phyloP scores from a whole-genome alignment of 805 yeast species.

The Starmerella bombi region DNA sequence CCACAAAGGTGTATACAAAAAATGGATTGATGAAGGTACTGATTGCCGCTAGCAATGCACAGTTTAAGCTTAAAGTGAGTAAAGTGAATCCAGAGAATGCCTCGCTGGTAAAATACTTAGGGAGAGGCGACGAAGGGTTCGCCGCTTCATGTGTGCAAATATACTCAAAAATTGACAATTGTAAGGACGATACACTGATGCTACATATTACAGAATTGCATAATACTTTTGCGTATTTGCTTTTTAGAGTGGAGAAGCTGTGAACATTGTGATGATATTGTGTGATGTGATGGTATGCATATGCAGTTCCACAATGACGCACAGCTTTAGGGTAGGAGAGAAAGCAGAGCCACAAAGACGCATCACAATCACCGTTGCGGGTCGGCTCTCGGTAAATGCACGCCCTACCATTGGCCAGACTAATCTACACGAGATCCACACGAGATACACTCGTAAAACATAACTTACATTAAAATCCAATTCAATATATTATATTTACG shows the following conservation, averaged over 20 bases:
- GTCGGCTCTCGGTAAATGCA: too few species aligned
- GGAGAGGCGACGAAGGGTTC: neutral
- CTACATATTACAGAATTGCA: constrained; percentile 1
- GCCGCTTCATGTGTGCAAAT: neutral
- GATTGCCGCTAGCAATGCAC: constrained; percentile 6
- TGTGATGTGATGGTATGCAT: neutral
- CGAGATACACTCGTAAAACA: too few species aligned
- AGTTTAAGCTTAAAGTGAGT: constrained; percentile 8
- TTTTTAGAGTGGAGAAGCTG: neutral
- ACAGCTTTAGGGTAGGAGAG: too few species aligned
- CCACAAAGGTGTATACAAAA: neutral
- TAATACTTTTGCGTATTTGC: constrained; percentile 3
- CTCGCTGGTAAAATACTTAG: constrained; percentile 6
- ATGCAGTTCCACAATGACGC: too few species aligned
- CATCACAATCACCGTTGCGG: too few species aligned
- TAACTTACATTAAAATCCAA: too few species aligned
- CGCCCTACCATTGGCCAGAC: too few species aligned
- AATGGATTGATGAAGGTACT: neutral
- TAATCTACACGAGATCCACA: too few species aligned
- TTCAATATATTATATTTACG: too few species aligned
- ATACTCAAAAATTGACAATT: neutral
- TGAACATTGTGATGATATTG: neutral
- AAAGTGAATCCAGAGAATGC: neutral
- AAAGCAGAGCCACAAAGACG: too few species aligned
- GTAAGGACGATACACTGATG: neutral